Evolutionary conservation across 2,329 filamentous ascomycete genomes (phyloP).

Genomic region (Hypomyces rosellus): DNA sequence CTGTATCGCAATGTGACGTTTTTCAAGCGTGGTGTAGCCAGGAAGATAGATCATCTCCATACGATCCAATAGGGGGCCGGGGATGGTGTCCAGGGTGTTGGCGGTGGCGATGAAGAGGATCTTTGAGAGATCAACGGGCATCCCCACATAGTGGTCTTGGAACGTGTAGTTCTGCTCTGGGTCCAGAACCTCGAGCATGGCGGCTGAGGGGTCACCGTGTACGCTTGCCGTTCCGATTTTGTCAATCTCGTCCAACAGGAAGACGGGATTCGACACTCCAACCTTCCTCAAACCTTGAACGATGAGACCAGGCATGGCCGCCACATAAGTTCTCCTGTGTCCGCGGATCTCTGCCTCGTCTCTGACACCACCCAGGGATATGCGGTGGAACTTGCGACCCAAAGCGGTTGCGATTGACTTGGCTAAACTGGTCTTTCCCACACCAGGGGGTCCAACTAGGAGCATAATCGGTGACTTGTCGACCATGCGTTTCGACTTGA

Average conservation of each 20-base stretch:
- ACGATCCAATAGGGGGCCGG: slow-evolving; percentile 84
- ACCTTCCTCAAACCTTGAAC: slow-evolving; percentile 94
- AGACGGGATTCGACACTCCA: slow-evolving; percentile 89
- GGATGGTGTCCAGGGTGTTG: slow-evolving; percentile 91
- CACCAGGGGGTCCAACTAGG: slow-evolving; percentile 86
- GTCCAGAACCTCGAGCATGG: slow-evolving; percentile 96
- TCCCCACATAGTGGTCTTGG: slow-evolving; percentile 91
- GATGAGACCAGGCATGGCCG: slow-evolving; percentile 95
- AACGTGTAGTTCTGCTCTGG: slow-evolving; percentile 96
- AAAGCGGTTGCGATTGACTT: slow-evolving; percentile 88
- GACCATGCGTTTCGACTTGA: slow-evolving; percentile 76
- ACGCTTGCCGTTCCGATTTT: slow-evolving; percentile 88
- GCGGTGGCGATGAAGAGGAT: slow-evolving; percentile 97
- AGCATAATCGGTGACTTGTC: slow-evolving; percentile 96
- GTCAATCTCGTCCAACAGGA: slow-evolving; percentile 95
- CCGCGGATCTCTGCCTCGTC: slow-evolving; percentile 97
- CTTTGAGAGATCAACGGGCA: slow-evolving; percentile 92
- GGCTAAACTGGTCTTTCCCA: slow-evolving; percentile 92
- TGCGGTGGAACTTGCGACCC: slow-evolving; percentile 92
- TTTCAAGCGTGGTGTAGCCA: slow-evolving; percentile 95
- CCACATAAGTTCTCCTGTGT: slow-evolving; percentile 91
- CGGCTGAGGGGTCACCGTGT: slow-evolving; percentile 91
- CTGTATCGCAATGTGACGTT: slow-evolving; percentile 85
- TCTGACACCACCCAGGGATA: slow-evolving; percentile 89
- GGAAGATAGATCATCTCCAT: slow-evolving; percentile 95